These are phyloP conservation scores for Rhizopogon vesiculosus DNA, from an alignment of 768 basidiomycete genomes.

Conservation along the genomic window DNA sequence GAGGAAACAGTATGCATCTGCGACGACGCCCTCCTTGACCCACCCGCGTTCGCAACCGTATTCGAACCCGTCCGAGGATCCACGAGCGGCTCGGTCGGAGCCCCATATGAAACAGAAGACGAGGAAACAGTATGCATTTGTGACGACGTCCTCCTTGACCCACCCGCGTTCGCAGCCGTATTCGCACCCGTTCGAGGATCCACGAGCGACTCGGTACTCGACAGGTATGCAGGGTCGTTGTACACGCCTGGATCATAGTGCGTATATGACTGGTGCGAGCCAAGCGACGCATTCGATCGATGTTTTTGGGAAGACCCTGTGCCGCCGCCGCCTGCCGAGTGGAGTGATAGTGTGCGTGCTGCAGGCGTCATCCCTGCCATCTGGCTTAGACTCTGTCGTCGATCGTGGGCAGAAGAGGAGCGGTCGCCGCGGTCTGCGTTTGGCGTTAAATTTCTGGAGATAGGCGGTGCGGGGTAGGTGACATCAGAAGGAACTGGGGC, in stretches of 20 bases:
- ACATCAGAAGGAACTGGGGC: conserved; percentile 21
- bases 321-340: conserved; percentile 5
- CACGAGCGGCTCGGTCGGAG: conserved; percentile 18
- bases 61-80: conserved; percentile 21
- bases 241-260: conserved; percentile 20
- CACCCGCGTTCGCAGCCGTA: conserved; percentile 19
- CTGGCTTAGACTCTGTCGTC: conserved; percentile 17
- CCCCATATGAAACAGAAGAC: conserved; percentile 15
- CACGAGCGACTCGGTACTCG: conserved; percentile 21
- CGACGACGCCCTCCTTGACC: conserved; percentile 10
- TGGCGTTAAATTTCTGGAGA: conserved; percentile 19
- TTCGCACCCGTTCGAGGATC: conserved; percentile 21
- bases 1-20: conserved; percentile 7
- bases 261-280: conserved; percentile 10
- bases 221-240: conserved; percentile 20
- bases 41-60: conserved; percentile 18
- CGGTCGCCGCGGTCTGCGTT: conserved; percentile 7
- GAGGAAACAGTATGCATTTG: conserved; percentile 7
- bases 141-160: conserved; percentile 10
- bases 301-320: conserved; percentile 10
- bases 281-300: conserved; percentile 21
- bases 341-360: conserved; percentile 8
- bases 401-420: conserved; percentile 21
- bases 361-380: conserved; percentile 23
- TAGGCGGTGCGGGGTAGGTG: conserved; percentile 23